phyloP scores from a whole-genome alignment of 768 basidiomycete species.

The Coprinellus micaceus region DNA sequence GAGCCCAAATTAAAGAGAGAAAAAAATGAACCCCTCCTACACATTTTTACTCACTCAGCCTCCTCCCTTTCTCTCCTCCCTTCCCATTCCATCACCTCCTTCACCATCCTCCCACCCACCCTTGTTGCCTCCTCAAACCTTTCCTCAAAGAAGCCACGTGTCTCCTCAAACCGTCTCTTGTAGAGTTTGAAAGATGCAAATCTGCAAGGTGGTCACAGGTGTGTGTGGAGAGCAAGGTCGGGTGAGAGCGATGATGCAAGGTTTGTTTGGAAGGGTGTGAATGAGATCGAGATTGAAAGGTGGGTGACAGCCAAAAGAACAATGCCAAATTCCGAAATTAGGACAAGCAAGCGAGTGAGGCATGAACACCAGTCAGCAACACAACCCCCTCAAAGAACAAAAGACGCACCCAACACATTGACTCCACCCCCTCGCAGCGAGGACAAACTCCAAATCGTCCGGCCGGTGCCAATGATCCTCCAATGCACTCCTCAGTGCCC shows the following conservation, averaged over 20 bases:
- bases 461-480: slow-evolving; percentile 75
- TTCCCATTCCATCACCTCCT: slow-evolving; percentile 71
- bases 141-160: slow-evolving; percentile 77
- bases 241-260: too few relatives aligned
- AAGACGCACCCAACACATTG: slow-evolving; percentile 60
- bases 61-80: slow-evolving; percentile 31
- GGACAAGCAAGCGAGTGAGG: too few relatives aligned
- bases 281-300: too few relatives aligned
- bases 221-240: too few relatives aligned
- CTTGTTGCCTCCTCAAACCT: slow-evolving; percentile 83
- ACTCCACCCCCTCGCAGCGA: slow-evolving; percentile 94
- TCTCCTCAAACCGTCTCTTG: slow-evolving; percentile 72
- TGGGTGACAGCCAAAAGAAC: too few relatives aligned
- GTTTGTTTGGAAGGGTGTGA: too few relatives aligned
- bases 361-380: too few relatives aligned
- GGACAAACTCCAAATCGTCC: slow-evolving; percentile 91
- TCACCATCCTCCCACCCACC: slow-evolving; percentile 86
- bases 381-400: too few relatives aligned
- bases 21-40: too few relatives aligned
- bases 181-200: slow-evolving; percentile 93
- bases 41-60: too few relatives aligned
- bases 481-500: slow-evolving; percentile 36
- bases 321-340: too few relatives aligned
- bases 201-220: slow-evolving; percentile 22
- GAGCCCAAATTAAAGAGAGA: too few relatives aligned